Evolutionary conservation across 805 yeast species (phyloP), one percentile per base, ranked within the genome.

Genomic region (Candida fluviatilis): DNA sequence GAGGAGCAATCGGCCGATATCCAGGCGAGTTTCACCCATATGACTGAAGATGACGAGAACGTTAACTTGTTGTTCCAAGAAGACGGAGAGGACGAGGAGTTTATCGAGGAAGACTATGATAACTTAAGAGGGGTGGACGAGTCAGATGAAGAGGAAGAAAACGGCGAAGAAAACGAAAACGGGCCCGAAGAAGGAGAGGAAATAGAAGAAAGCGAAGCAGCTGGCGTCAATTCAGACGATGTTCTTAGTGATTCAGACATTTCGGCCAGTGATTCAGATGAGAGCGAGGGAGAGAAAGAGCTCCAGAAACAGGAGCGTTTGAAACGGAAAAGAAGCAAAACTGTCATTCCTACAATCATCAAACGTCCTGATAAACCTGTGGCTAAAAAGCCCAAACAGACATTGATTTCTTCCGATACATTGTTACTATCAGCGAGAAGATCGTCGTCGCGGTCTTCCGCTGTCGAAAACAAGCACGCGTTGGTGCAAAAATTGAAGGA

Each of bases 391-490:
- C 18, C 5, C 6, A 48, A 38, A 18, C 38, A 38, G 15, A 24
- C 40, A 18, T 33, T 41, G 35, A 46, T 75, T 4, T 52, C 67
- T 4, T 55, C 83, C 0, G 81, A 74, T 10, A 65, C 78, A 12
- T 55, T 85, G 18, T 54, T 83, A 15, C 60, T 69, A 12, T 58
- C 66, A 1, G 67, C 66, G 4, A 69, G 95, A 55, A 69, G 96
- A 50, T 76, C 83, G 0, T 85, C 95, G 0, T 76, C 87, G 13
- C 76, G 99, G 55, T 65, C 77, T 7, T 74, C 95, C 0, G 93
- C 95, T 0, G 74, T 86, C 4, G 80, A 80, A 48, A 87, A 79
- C 55, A 87, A 86, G 50, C 67, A 85, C 46, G 85, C 80, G n/a
- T 77, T 86, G 14, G 81, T 83, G 28, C 78, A 84, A 54, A 80